Conservation (phyloP, 2,329 filamentous ascomycete species). For the Claviceps sp. region DNA sequence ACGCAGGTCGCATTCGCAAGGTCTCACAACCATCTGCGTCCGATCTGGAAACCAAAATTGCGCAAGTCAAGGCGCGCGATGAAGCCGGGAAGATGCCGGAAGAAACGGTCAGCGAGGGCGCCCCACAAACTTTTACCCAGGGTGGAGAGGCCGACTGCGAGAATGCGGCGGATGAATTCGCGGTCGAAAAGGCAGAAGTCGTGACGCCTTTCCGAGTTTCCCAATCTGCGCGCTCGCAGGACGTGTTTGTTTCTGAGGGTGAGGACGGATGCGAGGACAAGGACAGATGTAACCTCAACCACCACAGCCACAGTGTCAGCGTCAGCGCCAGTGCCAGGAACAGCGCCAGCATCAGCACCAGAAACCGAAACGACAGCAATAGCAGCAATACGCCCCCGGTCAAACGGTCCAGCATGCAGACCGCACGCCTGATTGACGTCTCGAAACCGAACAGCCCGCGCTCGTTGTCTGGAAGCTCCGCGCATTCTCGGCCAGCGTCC, state of each 20-base stretch:
- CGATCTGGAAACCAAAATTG: not conserved
- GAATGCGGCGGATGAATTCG: conserved; percentile 30
- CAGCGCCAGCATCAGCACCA: too few species aligned
- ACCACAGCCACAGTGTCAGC: too few species aligned
- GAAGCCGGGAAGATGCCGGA: not conserved
- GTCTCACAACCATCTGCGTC: not conserved
- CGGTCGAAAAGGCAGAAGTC: conserved; percentile 45
- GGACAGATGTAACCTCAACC: too few species aligned
- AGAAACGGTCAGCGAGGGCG: not conserved
- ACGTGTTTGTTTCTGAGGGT: conserved; percentile 23
- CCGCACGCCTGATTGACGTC: conserved; percentile 46
- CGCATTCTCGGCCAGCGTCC: conserved; percentile 35
- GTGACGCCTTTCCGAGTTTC: conserved; percentile 44
- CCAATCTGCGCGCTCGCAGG: conserved; percentile 37
- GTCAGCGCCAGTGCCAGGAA: too few species aligned
- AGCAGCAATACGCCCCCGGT: conserved; percentile 25
- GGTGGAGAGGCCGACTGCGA: conserved; percentile 5
- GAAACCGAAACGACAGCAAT: conserved; percentile 24
- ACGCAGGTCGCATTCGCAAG: not conserved
- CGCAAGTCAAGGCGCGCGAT: not conserved
- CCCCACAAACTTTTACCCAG: not conserved
- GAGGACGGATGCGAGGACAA: too few species aligned
- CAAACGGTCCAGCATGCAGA: conserved; percentile 36
- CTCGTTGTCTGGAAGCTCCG: conserved; percentile 31
- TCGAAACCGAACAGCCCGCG: conserved; percentile 36